Evolutionary conservation across 352 stramenopile genomes (phyloP).

Genomic region (Blastocystis sp.): DNA sequence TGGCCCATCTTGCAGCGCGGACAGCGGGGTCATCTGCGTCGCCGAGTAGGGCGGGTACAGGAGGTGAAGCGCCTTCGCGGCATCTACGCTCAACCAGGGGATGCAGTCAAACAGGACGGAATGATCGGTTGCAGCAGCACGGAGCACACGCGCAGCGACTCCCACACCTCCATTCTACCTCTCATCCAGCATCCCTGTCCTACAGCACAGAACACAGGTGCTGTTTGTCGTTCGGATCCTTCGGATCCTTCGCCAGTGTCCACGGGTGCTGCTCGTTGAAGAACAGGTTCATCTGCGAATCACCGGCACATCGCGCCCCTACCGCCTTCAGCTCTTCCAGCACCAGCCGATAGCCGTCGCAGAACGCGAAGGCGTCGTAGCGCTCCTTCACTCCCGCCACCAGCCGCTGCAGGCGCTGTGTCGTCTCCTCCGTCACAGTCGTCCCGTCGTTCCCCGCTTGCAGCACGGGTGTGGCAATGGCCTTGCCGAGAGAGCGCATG

Average conservation of each 20-base stretch:
- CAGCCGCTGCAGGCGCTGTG: neutral
- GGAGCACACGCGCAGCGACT: slow-evolving; percentile 69
- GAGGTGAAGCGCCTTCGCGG: slow-evolving; percentile 3
- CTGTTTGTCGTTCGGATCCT: neutral
- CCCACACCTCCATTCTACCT: slow-evolving; percentile 46
- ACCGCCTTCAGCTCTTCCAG: slow-evolving; percentile 9
- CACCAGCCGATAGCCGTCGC: slow-evolving; percentile 6
- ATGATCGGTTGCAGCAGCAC: slow-evolving; percentile 71
- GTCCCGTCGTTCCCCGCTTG: neutral
- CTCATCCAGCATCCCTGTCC: neutral
- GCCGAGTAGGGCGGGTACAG: neutral
- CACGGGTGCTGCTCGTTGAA: slow-evolving; percentile 65
- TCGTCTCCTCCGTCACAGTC: neutral
- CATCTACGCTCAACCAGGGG: neutral
- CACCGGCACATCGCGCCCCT: neutral
- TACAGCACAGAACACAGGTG: neutral
- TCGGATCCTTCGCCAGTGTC: slow-evolving; percentile 32
- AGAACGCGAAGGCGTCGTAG: slow-evolving; percentile 28
- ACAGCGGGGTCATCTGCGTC: neutral
- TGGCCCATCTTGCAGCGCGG: neutral
- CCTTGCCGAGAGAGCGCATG: slow-evolving; percentile 44
- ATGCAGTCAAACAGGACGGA: slow-evolving; percentile 33
- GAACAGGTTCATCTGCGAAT: slow-evolving; percentile 28
- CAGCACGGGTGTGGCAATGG: slow-evolving; percentile 16
- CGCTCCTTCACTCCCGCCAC: neutral